Evolutionary conservation across 2,329 filamentous ascomycete species (phyloP).

Genomic region (Xylariaceae sp.): DNA sequence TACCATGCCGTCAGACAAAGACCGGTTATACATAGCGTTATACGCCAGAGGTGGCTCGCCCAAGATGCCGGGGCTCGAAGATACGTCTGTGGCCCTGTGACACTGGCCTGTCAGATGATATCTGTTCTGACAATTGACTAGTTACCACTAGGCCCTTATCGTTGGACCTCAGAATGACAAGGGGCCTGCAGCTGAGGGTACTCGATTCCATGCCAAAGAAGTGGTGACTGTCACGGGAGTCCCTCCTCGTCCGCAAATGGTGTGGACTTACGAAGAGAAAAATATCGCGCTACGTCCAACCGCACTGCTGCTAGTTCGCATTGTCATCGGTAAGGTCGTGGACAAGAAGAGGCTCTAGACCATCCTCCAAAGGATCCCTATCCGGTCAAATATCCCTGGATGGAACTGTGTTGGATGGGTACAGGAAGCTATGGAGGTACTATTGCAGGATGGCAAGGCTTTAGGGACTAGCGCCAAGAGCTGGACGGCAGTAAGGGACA

Average conservation of each 20-base stretch:
- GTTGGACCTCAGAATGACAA: slow-evolving; percentile 34
- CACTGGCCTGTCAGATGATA: not conserved
- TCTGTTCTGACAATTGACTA: slow-evolving; percentile 11
- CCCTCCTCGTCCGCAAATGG: not conserved
- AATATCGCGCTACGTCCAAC: slow-evolving; percentile 5
- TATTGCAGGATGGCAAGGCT: slow-evolving; percentile 27
- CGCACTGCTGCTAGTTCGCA: slow-evolving; percentile 21
- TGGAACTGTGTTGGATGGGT: slow-evolving; percentile 45
- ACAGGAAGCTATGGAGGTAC: slow-evolving; percentile 34
- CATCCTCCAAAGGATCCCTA: slow-evolving; percentile 29
- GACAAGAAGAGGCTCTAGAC: slow-evolving; percentile 25
- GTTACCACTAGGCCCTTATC: slow-evolving; percentile 38
- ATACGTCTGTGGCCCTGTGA: slow-evolving; percentile 13
- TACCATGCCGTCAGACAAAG: slow-evolving; percentile 10
- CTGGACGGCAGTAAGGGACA: slow-evolving; percentile 34
- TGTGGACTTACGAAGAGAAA: slow-evolving; percentile 26
- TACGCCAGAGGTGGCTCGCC: slow-evolving; percentile 17
- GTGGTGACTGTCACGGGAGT: slow-evolving; percentile 18
- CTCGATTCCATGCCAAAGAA: slow-evolving; percentile 34
- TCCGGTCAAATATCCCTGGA: slow-evolving; percentile 25
- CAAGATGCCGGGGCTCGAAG: slow-evolving; percentile 18
- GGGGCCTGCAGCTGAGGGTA: slow-evolving; percentile 15
- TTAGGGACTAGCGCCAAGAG: slow-evolving; percentile 31
- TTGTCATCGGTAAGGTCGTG: slow-evolving; percentile 31
- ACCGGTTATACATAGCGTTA: slow-evolving; percentile 22